phyloP scores from a whole-genome alignment of 2,329 filamentous ascomycete species.

The Aspergillus sp. region DNA sequence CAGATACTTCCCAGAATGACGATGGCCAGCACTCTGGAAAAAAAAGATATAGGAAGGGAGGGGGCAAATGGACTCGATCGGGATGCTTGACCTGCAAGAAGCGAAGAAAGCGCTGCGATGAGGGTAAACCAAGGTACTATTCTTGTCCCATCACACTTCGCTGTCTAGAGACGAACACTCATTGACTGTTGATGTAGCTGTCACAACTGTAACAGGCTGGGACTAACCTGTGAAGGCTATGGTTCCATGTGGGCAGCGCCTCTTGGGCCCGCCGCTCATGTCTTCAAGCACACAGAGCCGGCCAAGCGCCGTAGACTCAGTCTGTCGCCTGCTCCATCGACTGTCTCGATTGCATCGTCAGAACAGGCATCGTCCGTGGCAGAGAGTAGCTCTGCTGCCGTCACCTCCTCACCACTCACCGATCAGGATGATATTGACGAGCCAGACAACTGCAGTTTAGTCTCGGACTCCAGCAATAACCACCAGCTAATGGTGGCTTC shows the following conservation, averaged over 20 bases:
- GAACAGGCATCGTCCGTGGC: constrained; percentile 1
- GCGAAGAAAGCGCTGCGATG: constrained; percentile 40
- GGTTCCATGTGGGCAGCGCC: constrained; percentile 38
- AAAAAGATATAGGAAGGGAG: constrained; percentile 27
- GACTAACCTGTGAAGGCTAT: constrained; percentile 39
- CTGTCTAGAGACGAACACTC: neutral
- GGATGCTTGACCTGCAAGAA: constrained; percentile 43
- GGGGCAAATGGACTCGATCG: constrained; percentile 38
- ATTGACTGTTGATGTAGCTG: constrained; percentile 26
- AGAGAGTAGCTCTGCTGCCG: neutral
- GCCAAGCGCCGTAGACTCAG: constrained; percentile 25
- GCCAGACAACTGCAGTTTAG: neutral
- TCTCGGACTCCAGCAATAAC: neutral
- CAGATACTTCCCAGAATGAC: neutral
- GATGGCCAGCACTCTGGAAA: constrained; percentile 1
- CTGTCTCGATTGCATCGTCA: constrained; percentile 15
- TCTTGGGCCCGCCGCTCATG: constrained; percentile 30
- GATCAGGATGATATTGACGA: constrained; percentile 2
- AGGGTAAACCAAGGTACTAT: constrained; percentile 36
- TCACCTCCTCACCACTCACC: neutral
- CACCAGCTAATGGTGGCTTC: constrained; percentile 13
- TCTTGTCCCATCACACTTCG: neutral
- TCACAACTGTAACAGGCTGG: constrained; percentile 33
- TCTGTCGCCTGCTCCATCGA: constrained; percentile 17
- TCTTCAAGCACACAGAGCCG: constrained; percentile 25